phyloP scores from a whole-genome alignment of 139 green algal species.

The Haematococcus sp. region DNA sequence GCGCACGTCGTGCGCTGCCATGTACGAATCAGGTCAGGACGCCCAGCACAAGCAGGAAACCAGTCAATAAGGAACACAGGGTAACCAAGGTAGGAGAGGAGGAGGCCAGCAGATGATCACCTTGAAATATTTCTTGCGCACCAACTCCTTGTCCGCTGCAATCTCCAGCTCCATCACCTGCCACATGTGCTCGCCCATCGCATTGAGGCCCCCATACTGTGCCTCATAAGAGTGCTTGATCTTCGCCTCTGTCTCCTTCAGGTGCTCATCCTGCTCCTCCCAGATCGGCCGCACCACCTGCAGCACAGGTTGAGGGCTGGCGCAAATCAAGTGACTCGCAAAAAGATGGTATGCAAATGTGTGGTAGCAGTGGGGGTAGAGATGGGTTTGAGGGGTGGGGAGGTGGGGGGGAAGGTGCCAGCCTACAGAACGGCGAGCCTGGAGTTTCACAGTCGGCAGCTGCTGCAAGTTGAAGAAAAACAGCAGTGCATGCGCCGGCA shows the following conservation, averaged over 20 bases:
- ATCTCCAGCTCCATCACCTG: constrained; percentile 15
- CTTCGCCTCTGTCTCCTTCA: not conserved
- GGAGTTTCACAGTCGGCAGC: too few relatives aligned
- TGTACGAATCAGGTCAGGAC: too few relatives aligned
- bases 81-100: too few relatives aligned
- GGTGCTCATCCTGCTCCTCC: not conserved
- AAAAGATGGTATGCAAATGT: not conserved
- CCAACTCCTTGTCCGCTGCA: constrained; percentile 1
- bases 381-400: too few relatives aligned
- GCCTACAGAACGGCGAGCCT: too few relatives aligned
- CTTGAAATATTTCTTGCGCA: constrained; percentile 23
- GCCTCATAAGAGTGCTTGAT: not conserved
- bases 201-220: not conserved
- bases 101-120: not conserved
- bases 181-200: constrained; percentile 16
- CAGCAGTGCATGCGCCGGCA: not conserved
- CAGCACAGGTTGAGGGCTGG: not conserved
- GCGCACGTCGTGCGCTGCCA: too few relatives aligned
- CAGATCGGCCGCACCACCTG: constrained; percentile 30
- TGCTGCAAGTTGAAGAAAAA: not conserved
- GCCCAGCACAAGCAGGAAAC: not conserved
- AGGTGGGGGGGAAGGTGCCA: too few relatives aligned
- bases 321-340: too few relatives aligned
- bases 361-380: not conserved
- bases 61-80: not conserved